Evolutionary conservation across 306 rosid genomes (phyloP).

Genomic region (Morella rubra): DNA sequence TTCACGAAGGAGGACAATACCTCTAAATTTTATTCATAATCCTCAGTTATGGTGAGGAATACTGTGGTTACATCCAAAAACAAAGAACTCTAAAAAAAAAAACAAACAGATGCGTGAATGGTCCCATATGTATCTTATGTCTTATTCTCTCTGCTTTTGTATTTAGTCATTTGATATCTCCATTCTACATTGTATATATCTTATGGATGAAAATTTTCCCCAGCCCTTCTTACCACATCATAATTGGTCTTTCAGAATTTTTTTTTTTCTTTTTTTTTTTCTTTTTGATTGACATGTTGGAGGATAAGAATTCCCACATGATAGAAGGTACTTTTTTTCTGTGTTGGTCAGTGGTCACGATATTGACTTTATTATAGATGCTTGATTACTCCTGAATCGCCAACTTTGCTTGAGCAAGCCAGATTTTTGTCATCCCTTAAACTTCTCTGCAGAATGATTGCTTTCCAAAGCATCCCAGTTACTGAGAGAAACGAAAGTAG

Average conservation of each 20-base stretch:
- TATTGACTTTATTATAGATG: not conserved
- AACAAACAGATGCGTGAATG: too few species aligned
- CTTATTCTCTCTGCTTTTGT: not conserved
- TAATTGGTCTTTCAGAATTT: not conserved
- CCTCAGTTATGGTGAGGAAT: too few species aligned
- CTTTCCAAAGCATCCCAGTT: not conserved
- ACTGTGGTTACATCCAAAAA: constrained; percentile 67
- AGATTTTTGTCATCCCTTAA: not conserved
- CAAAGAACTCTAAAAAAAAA: too few species aligned
- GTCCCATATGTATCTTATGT: not conserved
- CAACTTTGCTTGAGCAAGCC: not conserved
- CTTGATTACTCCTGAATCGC: not conserved
- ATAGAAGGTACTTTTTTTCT: not conserved
- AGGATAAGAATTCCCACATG: not conserved
- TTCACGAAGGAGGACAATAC: too few species aligned
- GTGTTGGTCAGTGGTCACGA: not conserved
- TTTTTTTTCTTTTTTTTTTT: not conserved
- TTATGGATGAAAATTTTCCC: not conserved
- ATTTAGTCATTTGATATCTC: not conserved
- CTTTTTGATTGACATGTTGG: not conserved
- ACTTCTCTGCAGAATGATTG: not conserved
- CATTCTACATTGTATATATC: not conserved
- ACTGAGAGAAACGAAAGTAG: too few species aligned
- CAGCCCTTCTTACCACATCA: not conserved
- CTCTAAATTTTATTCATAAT: too few species aligned